phyloP scores from a whole-genome alignment of 2,329 filamentous ascomycete species.

The Annulohypoxylon truncatum region DNA sequence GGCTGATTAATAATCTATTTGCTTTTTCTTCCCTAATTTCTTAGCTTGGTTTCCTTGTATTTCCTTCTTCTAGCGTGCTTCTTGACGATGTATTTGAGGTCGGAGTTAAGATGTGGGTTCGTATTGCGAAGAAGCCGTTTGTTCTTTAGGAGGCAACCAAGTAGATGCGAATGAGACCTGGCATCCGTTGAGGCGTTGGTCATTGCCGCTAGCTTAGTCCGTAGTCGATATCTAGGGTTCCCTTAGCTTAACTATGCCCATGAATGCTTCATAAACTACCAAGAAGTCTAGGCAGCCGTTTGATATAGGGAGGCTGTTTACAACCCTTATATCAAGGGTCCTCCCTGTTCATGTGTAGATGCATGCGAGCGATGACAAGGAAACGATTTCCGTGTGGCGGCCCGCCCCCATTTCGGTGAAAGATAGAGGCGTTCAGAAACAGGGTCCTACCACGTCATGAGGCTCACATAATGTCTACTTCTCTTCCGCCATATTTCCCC shows the following conservation, averaged over 20 bases:
- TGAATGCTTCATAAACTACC: not conserved
- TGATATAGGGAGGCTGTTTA: not conserved
- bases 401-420: constrained; percentile 22
- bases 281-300: not conserved
- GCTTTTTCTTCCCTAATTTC: not conserved
- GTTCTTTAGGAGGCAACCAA: constrained; percentile 3
- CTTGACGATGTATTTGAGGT: not conserved
- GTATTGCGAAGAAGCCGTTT: constrained; percentile 11
- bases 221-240: not conserved
- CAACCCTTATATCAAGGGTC: constrained; percentile 9
- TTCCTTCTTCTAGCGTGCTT: not conserved
- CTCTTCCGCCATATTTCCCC: constrained; percentile 5
- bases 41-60: not conserved
- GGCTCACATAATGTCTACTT: constrained; percentile 20
- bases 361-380: constrained; percentile 22
- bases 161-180: constrained; percentile 9
- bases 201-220: constrained; percentile 6
- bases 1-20: not conserved
- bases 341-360: constrained; percentile 19
- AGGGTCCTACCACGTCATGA: constrained; percentile 32
- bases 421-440: constrained; percentile 7
- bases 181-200: not conserved
- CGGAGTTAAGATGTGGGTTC: not conserved
- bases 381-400: constrained; percentile 28
- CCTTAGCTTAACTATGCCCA: not conserved